Base-by-base conservation (phyloP, 2,329 filamentous ascomycete genomes). In the Aspergillus unguis region DNA sequence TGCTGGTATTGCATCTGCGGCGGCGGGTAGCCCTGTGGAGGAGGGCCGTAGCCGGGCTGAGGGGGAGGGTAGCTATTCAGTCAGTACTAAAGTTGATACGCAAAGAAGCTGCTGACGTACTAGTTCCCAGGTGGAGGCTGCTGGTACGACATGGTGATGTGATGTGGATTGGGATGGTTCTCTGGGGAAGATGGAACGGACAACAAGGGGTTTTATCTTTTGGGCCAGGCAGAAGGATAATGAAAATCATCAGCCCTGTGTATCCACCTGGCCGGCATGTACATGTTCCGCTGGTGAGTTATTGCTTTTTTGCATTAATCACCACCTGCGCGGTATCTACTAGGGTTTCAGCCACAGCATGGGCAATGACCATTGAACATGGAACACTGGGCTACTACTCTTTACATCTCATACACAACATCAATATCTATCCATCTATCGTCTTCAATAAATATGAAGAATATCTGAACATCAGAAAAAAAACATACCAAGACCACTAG, bases 1-100 rank as follows among this genome's bases (percentile, higher is more conserved):
- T 52, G 50, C 42, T 58, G 55, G 43, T 60, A 60, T 46, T 60
- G 58, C 58, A 60, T 60, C 36, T 38, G 36, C n/a, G 36, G 36
- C 26, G 50, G 55, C 35, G 54, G 55, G 31, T 50, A 51, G 7
- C 36, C 43, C 37, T 53, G 51, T 17, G 51, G 51, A 40, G 50
- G 50, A 43, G 50, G 50, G 11, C 38, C 50, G 26, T 53, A 53
- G 10, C 45, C 44, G 3, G 32, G 46, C 9, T 54, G 48, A 23
- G 52, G 52, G 40, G 55, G 55, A 36, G 55, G 55, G 37, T 57
- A 57, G 40, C 55, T 57, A 43, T 10, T 10, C 11, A 8, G 17
- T 54, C 11, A 46, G 40, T 43, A 3, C 11, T 38, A 10, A 9
- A 4, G 9, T 8, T 6, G 4, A 32, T 17, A 17, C 17, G 1